A percentile compares a stretch with the other conserved stretches of the same genome.
Evolutionary conservation across 2,329 filamentous ascomycete genomes (phyloP).

Genomic region (Dothideomycetes sp.): DNA sequence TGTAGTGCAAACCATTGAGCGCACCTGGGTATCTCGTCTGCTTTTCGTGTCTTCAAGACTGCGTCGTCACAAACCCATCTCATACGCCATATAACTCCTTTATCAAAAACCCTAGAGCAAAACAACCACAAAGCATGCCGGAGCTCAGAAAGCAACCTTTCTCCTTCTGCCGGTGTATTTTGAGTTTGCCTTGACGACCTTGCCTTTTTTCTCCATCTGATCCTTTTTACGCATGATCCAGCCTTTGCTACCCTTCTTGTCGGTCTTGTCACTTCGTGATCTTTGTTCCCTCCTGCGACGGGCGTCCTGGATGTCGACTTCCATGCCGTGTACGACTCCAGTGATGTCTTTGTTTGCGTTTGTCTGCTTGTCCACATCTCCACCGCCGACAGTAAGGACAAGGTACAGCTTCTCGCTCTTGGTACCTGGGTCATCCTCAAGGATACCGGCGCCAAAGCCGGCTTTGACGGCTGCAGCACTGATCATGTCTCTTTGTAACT

Average conservation of each 20-base stretch:
- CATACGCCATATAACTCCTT: too few species aligned
- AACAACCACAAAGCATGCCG: too few species aligned
- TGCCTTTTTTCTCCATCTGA: slow-evolving; percentile 90
- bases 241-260: slow-evolving; percentile 68
- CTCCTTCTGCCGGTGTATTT: slow-evolving; percentile 93
- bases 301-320: slow-evolving; percentile 65
- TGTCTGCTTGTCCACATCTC: slow-evolving; percentile 36
- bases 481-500: slow-evolving; percentile 85
- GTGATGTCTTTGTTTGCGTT: slow-evolving; percentile 68
- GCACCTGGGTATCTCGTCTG: neutral
- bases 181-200: slow-evolving; percentile 81
- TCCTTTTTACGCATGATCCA: slow-evolving; percentile 85
- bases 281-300: slow-evolving; percentile 42
- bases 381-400: slow-evolving; percentile 78
- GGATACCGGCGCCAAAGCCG: slow-evolving; percentile 85
- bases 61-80: too few species aligned
- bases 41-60: too few species aligned
- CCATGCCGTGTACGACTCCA: slow-evolving; percentile 79
- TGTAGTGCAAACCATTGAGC: neutral
- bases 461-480: slow-evolving; percentile 81
- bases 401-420: slow-evolving; percentile 97
- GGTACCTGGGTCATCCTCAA: slow-evolving; percentile 92
- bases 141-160: slow-evolving; percentile 70
- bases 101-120: too few species aligned
- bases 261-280: slow-evolving; percentile 44